A percentile compares a stretch with the other conserved stretches of the same genome.
These are phyloP conservation scores for Amanita fuliginea DNA, from an alignment of 768 basidiomycete genomes.

Conservation along the genomic window DNA sequence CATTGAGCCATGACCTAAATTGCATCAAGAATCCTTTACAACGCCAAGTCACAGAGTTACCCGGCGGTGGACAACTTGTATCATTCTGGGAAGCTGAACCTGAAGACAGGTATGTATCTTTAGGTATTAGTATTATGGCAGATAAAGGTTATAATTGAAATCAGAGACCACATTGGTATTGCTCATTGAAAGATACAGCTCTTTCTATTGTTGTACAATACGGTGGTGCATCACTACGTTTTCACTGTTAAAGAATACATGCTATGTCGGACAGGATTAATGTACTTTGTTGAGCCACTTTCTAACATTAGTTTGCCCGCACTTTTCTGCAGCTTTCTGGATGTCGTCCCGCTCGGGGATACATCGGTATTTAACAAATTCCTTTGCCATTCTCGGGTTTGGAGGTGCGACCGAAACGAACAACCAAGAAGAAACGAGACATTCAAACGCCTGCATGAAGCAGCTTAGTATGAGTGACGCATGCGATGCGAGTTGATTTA, in stretches of 20 bases:
- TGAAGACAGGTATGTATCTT: neutral
- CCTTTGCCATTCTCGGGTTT: constrained; percentile 41
- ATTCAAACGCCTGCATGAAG: constrained; percentile 60
- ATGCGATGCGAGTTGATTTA: constrained; percentile 23
- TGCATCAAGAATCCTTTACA: neutral
- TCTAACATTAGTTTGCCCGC: constrained; percentile 59
- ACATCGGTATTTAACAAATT: constrained; percentile 71
- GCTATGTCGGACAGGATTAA: neutral
- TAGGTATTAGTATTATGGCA: neutral
- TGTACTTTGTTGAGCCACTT: constrained; percentile 65
- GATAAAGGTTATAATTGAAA: neutral
- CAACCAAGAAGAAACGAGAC: constrained; percentile 42
- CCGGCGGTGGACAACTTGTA: constrained; percentile 1
- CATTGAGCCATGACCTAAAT: neutral
- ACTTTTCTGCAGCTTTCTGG: constrained; percentile 52
- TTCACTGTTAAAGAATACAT: neutral
- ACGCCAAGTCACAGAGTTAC: neutral
- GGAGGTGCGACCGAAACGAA: constrained; percentile 42
- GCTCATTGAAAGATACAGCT: neutral
- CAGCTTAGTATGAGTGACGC: constrained; percentile 1
- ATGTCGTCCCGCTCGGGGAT: constrained; percentile 53
- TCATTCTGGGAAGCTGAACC: neutral
- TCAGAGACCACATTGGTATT: constrained; percentile 1
- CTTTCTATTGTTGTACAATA: neutral
- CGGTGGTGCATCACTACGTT: neutral